Evolutionary conservation across 2,329 filamentous ascomycete genomes (phyloP).

Genomic region (Epichloe amarillans): DNA sequence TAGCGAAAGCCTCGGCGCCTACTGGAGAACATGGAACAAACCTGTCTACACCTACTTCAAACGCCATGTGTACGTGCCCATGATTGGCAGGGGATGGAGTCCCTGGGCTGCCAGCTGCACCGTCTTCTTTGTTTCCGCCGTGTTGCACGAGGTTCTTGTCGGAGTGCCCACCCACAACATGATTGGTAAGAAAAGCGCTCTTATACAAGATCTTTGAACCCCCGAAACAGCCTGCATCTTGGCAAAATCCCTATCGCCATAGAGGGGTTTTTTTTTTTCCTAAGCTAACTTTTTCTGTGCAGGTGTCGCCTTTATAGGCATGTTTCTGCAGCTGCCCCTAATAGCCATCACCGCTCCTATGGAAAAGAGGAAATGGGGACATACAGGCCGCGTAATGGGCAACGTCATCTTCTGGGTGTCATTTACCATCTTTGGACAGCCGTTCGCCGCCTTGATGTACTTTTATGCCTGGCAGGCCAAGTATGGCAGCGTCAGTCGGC

Average conservation of each 20-base stretch:
- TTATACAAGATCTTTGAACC: no score
- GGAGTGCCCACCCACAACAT: constrained; percentile 91
- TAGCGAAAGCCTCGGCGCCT: constrained; percentile 66
- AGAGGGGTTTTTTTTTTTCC: no score
- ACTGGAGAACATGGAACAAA: constrained; percentile 97
- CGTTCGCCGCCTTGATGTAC: constrained; percentile 80
- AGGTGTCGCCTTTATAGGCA: constrained; percentile 87
- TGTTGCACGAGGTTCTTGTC: constrained; percentile 85
- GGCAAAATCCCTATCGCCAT: no score
- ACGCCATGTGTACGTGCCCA: constrained; percentile 78
- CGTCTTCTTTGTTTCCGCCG: constrained; percentile 78
- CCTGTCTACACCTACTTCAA: constrained; percentile 96
- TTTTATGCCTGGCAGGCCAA: constrained; percentile 99
- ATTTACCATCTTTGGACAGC: constrained; percentile 91
- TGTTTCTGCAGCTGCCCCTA: constrained; percentile 85
- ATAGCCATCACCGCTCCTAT: constrained; percentile 70
- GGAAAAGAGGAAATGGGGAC: constrained; percentile 60
- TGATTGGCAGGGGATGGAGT: constrained; percentile 73
- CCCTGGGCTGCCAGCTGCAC: constrained; percentile 56
- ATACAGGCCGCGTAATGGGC: constrained; percentile 63
- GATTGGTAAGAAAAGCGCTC: constrained; percentile 46
- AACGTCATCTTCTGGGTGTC: constrained; percentile 95
- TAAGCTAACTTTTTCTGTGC: constrained; percentile 4
- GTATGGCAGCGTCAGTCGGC: constrained; percentile 66
- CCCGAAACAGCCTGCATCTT: no score